phyloP scores from a whole-genome alignment of 495 filamentous ascomycete species.

The Mytilinidion resinicola region DNA sequence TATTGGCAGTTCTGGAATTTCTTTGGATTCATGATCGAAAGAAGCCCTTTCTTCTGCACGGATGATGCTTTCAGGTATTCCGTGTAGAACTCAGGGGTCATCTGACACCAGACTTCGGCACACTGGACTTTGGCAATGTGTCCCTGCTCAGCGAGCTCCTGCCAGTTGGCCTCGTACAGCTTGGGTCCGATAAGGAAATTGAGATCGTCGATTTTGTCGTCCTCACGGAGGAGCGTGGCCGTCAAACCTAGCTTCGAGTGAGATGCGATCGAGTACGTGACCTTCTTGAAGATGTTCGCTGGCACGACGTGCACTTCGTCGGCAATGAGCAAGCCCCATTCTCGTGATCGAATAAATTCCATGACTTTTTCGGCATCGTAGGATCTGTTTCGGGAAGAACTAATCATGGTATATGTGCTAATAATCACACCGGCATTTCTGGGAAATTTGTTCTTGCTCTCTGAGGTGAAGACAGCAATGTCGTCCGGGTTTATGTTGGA shows the following conservation, averaged over 20 bases:
- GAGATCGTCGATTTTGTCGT: slow-evolving; percentile 95
- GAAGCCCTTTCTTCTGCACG: slow-evolving; percentile 59
- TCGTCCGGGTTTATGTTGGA: slow-evolving; percentile 93
- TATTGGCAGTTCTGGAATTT: slow-evolving; percentile 98
- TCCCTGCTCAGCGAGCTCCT: slow-evolving; percentile 93
- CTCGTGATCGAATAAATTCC: slow-evolving; percentile 83
- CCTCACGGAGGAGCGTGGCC: slow-evolving; percentile 88
- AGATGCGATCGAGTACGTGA: slow-evolving; percentile 83
- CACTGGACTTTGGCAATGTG: slow-evolving; percentile 98
- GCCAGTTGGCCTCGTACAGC: slow-evolving; percentile 98
- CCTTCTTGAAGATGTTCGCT: slow-evolving; percentile 88
- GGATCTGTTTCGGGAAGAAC: slow-evolving; percentile 74
- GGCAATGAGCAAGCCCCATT: slow-evolving; percentile 97
- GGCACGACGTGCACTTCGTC: slow-evolving; percentile 99
- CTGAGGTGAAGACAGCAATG: slow-evolving; percentile 90
- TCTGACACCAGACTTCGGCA: slow-evolving; percentile 98
- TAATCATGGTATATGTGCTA: slow-evolving; percentile 97
- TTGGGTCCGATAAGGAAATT: slow-evolving; percentile 98
- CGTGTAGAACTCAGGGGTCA: slow-evolving; percentile 96
- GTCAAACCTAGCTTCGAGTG: slow-evolving; percentile 97
- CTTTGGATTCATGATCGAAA: slow-evolving; percentile 95
- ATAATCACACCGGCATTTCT: slow-evolving; percentile 92
- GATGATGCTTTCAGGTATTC: slow-evolving; percentile 76
- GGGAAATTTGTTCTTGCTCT: slow-evolving; percentile 84
- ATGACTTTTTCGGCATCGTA: slow-evolving; percentile 96